These are phyloP conservation scores for Colletotrichum gloeosporioides DNA, from an alignment of 2,329 filamentous ascomycete species.

Conservation along the genomic window DNA sequence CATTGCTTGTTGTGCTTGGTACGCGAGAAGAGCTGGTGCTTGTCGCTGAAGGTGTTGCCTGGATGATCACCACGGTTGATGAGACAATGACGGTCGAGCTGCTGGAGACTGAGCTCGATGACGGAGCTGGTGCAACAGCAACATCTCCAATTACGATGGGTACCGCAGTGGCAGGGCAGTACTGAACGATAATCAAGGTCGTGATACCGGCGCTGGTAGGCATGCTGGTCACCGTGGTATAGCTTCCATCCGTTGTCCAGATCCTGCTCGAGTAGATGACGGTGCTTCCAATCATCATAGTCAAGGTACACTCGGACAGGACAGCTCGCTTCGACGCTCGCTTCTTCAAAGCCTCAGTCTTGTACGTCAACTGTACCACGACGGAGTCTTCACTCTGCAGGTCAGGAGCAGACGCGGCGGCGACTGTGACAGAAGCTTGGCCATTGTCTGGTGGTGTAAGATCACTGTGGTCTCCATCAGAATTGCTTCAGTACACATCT, in stretches of 20 bases:
- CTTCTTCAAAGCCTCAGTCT: background rate
- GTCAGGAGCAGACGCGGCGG: background rate
- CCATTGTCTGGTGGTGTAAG: background rate
- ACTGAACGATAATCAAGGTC: background rate
- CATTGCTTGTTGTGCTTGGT: background rate
- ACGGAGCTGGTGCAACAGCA: background rate
- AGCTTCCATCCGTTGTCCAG: conserved; percentile 9
- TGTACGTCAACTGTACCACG: background rate
- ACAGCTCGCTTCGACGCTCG: background rate
- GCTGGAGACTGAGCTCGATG: background rate
- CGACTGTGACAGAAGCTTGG: background rate
- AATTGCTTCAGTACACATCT: accelerated
- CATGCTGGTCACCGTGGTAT: conserved; percentile 5
- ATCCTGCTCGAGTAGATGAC: background rate
- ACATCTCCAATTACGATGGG: background rate
- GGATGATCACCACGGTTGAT: background rate
- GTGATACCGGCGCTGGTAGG: background rate
- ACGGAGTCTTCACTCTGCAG: background rate
- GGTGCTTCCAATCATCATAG: background rate
- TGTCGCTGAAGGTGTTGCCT: background rate
- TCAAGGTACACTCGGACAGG: background rate
- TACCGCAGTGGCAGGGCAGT: background rate
- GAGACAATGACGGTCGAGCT: background rate
- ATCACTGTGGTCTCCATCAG: background rate
- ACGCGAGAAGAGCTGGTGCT: background rate